Evolutionary conservation across 2,329 filamentous ascomycete genomes (phyloP).

Genomic region (Ophiostoma novo-ulmi): DNA sequence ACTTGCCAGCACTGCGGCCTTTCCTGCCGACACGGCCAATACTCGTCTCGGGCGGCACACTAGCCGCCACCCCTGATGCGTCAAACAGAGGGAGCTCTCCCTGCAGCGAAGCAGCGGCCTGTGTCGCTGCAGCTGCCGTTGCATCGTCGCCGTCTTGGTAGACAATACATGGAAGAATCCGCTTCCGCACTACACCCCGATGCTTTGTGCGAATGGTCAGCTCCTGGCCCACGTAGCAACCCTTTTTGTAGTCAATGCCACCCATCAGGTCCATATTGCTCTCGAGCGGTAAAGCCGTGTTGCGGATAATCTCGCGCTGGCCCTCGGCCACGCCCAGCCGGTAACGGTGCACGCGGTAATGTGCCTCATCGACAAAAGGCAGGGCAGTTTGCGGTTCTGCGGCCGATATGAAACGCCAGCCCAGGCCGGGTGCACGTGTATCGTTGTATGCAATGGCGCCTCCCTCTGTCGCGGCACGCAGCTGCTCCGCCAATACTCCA

Average conservation of each 20-base stretch:
- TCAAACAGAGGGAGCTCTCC: slow-evolving; percentile 28
- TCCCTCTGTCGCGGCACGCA: not conserved
- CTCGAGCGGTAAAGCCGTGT: slow-evolving; percentile 75
- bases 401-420: slow-evolving; percentile 43
- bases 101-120: slow-evolving; percentile 44
- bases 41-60: slow-evolving; percentile 43
- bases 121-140: slow-evolving; percentile 31
- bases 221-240: slow-evolving; percentile 95
- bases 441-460: slow-evolving; percentile 44
- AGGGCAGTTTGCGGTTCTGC: slow-evolving; percentile 6
- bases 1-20: slow-evolving; percentile 73
- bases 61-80: slow-evolving; percentile 31
- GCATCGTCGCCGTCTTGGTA: slow-evolving; percentile 47
- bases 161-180: slow-evolving; percentile 74
- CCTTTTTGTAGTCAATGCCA: slow-evolving; percentile 89
- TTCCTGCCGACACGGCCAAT: slow-evolving; percentile 51
- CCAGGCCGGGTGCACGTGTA: slow-evolving; percentile 51
- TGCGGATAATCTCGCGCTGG: slow-evolving; percentile 66
- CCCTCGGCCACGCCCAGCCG: slow-evolving; percentile 80
- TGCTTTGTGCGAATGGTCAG: slow-evolving; percentile 93
- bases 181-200: slow-evolving; percentile 86
- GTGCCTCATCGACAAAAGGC: slow-evolving; percentile 41
- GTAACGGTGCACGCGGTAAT: slow-evolving; percentile 72
- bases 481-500: not conserved
- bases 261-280: slow-evolving; percentile 81